Evolutionary conservation across 306 rosid species (phyloP).

Genomic region (Castanea sativa): DNA sequence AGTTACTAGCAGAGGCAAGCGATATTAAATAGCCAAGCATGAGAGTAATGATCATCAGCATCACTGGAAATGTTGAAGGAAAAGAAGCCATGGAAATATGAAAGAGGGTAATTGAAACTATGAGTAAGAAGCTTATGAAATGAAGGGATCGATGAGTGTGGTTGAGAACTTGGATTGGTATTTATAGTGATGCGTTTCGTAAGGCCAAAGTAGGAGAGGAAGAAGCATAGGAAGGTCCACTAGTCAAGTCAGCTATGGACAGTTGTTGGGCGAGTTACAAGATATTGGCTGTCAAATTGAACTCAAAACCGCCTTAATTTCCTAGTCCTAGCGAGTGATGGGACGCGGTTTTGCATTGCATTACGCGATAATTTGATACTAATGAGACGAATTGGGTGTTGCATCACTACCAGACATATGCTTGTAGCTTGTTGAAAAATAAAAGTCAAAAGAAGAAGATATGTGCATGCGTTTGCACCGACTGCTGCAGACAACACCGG

Average conservation of each 20-base stretch:
- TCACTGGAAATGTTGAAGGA: not conserved
- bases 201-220: not conserved
- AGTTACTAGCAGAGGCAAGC: conserved; percentile 32
- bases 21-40: conserved; percentile 19
- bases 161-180: not conserved
- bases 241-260: not conserved
- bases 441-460: too few relatives aligned
- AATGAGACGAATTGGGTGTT: too few relatives aligned
- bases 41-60: conserved; percentile 12
- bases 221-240: not conserved
- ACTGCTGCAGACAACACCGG: too few relatives aligned
- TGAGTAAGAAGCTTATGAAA: not conserved
- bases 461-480: too few relatives aligned
- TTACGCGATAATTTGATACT: too few relatives aligned
- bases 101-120: too few relatives aligned
- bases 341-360: conserved; percentile 11
- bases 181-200: not conserved
- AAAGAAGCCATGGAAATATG: not conserved
- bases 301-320: too few relatives aligned
- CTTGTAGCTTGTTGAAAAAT: too few relatives aligned
- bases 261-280: not conserved
- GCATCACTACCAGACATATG: too few relatives aligned
- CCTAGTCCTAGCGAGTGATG: not conserved
- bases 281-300: not conserved
- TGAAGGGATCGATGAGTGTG: not conserved